Base-by-base conservation (phyloP, 345 rosid genomes). In the Brassica incana region DNA sequence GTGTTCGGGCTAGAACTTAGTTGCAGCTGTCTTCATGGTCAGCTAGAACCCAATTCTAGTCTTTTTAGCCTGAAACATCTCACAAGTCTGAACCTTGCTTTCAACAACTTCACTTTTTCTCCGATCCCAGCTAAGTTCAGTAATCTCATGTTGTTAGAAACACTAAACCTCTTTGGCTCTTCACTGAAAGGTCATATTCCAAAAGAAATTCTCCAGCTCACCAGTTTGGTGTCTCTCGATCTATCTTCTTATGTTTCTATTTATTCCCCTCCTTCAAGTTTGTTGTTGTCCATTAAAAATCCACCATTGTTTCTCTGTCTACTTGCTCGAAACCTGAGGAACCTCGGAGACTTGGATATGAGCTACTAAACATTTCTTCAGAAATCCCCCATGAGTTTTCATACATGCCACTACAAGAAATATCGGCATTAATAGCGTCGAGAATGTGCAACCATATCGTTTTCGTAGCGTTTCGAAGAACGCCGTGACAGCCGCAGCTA, bases 81-180 rank as follows among this genome's bases (percentile, higher is more conserved):
- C 58, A 76, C 27, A 20, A 25, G 14, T 5, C 85, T 85, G 3
- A 69, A 80, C 6, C 82, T 83, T 2, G 68, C 85, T 60, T 27
- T 4, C 43, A 80, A 83, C 71, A 6, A 75, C 33, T 82, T 83
- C 77, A 11, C n/a, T 25, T 1, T 9, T 6, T 69, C 73, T 27
- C 70, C 70, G 1, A 9, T 66, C 52, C 70, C 70, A 36, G 30
- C 8, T 11, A 15, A 48, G 61, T 69, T 69, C 6, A 3, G 4
- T 7, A 27, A 29, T 27, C 73, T 69, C 61, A 27, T 12, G 23
- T 9, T 18, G 38, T 29, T 69, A 69, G 9, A 12, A 25, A 27
- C 18, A 25, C 62, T 66, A 7, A 69, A 69, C 15, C 73, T 69
- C 11, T 69, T 43, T 48, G 0, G 9, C 14, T 48, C 40, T 27